Conservation (phyloP, 2,329 filamentous ascomycete species). For the Colletotrichum eleusines region DNA sequence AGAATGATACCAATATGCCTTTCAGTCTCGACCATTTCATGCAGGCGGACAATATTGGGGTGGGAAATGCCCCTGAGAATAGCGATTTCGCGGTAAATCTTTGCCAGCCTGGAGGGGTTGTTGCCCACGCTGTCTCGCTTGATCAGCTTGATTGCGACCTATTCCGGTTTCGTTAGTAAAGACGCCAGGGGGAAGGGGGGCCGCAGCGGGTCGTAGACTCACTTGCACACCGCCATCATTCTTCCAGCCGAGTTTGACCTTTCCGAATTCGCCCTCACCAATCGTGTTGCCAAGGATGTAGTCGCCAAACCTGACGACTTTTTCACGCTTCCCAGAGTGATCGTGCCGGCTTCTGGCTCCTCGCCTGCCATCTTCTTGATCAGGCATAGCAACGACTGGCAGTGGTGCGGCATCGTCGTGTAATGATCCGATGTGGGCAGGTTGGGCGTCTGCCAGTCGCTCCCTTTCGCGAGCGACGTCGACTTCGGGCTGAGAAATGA, state of each 20-base stretch:
- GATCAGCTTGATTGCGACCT: constrained; percentile 98
- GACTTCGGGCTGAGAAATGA: constrained; percentile 80
- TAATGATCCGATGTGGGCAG: constrained; percentile 51
- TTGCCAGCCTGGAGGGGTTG: constrained; percentile 90
- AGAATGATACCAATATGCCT: constrained; percentile 97
- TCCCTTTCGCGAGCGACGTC: constrained; percentile 80
- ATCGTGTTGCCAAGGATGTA: constrained; percentile 97
- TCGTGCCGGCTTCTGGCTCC: constrained; percentile 70
- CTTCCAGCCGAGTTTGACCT: constrained; percentile 81
- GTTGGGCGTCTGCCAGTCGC: constrained; percentile 72
- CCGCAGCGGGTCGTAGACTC: constrained; percentile 44
- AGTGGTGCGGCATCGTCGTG: constrained; percentile 61
- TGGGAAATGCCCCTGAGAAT: constrained; percentile 91
- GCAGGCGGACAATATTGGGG: constrained; percentile 95
- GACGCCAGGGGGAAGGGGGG: not conserved
- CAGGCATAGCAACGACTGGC: constrained; percentile 58
- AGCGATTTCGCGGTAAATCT: constrained; percentile 96
- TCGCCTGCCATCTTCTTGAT: constrained; percentile 61
- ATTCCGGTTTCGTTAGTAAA: constrained; percentile 43
- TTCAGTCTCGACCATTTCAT: constrained; percentile 99
- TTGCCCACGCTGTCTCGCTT: constrained; percentile 89
- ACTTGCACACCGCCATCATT: constrained; percentile 52
- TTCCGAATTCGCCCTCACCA: constrained; percentile 97
- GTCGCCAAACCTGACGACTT: constrained; percentile 88
- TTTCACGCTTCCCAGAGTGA: constrained; percentile 68